Conservation (phyloP, 2,329 filamentous ascomycete species). For the Blastomyces parvus region DNA sequence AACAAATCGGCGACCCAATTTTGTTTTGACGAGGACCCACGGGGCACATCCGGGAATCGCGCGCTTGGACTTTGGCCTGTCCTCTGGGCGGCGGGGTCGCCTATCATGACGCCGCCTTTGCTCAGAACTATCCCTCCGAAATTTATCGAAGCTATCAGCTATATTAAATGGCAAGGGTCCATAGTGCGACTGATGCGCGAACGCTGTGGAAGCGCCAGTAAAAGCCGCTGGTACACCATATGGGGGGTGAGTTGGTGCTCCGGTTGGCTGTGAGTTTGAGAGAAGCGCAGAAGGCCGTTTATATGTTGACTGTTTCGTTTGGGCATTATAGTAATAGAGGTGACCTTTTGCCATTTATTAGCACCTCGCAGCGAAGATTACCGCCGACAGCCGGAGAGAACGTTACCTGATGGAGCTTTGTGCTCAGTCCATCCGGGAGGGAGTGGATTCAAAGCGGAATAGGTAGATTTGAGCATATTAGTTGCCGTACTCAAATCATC, state of each 20-base stretch:
- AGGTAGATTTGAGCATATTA: slow-evolving; percentile 67
- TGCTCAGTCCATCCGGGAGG: slow-evolving; percentile 87
- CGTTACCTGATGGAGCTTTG: slow-evolving; percentile 64
- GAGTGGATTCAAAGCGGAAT: slow-evolving; percentile 50
- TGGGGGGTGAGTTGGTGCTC: slow-evolving; percentile 13
- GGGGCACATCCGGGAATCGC: slow-evolving; percentile 71
- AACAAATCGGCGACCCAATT: slow-evolving; percentile 77
- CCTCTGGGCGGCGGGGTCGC: slow-evolving; percentile 58
- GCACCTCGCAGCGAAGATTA: neutral
- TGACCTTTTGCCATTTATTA: slow-evolving; percentile 47
- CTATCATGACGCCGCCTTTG: slow-evolving; percentile 46
- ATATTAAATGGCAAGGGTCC: slow-evolving; percentile 22
- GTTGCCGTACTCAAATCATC: slow-evolving; percentile 4
- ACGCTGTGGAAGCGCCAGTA: slow-evolving; percentile 32
- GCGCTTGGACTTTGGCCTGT: slow-evolving; percentile 72
- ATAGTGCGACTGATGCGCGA: slow-evolving; percentile 27
- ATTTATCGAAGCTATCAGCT: slow-evolving; percentile 29
- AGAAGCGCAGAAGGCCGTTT: slow-evolving; percentile 52
- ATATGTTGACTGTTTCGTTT: slow-evolving; percentile 80
- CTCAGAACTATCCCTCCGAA: slow-evolving; percentile 40
- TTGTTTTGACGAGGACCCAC: slow-evolving; percentile 91
- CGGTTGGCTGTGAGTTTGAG: slow-evolving; percentile 10
- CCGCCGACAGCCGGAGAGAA: neutral
- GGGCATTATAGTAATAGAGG: slow-evolving; percentile 75
- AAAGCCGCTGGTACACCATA: slow-evolving; percentile 29